Evolutionary conservation across 352 stramenopile genomes (phyloP), one percentile per base, ranked within the genome.

Genomic region (Globisporangium abappressorium): DNA sequence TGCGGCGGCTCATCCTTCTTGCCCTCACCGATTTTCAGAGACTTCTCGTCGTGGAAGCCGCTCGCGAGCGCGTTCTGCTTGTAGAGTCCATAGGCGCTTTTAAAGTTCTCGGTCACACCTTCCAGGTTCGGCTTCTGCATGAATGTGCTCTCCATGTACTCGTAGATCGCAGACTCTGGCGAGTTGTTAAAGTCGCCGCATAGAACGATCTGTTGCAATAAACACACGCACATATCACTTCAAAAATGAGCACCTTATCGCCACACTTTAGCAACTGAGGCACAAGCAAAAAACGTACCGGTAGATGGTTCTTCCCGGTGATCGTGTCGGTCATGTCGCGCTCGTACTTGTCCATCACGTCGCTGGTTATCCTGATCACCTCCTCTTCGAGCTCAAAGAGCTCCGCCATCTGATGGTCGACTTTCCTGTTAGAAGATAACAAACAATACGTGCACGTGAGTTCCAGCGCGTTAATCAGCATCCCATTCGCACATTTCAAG

Each of bases 101-200:
- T 73, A 59, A 94, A 94, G 7, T 65, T 57, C 72, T 91, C 85
- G 0, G 77, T 78, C 28, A 90, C 73, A 14, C 82, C 82, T 64
- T 93, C 85, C 34, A 93, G 38, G 41, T 93, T 93, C 46, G 82
- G 84, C 51, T 90, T 90, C 57, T 92, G 83, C 81, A 95, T 91
- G 68, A 96, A 94, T n/a, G 82, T 80, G 65, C 79, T 90, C 64
- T 94, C 77, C 88, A 96, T 94, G 72, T 96, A 94, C 70, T 92
- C 78, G 77, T 96, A 96, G 56, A 96, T 76, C 26, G 82, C 79
- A 5, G 85, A 94, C 57, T 92, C 81, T 15, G 86, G 88, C 1
- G 85, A 94, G 73, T 96, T 96, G 71, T 96, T 96, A 56, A 96
- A 96, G 67, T 96, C 88, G 30, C 88, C 88, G 33, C 86, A 94